These are phyloP conservation scores for Naganishia sp. DNA, from an alignment of 1,284 basidiomycete genomes.

Conservation along the genomic window DNA sequence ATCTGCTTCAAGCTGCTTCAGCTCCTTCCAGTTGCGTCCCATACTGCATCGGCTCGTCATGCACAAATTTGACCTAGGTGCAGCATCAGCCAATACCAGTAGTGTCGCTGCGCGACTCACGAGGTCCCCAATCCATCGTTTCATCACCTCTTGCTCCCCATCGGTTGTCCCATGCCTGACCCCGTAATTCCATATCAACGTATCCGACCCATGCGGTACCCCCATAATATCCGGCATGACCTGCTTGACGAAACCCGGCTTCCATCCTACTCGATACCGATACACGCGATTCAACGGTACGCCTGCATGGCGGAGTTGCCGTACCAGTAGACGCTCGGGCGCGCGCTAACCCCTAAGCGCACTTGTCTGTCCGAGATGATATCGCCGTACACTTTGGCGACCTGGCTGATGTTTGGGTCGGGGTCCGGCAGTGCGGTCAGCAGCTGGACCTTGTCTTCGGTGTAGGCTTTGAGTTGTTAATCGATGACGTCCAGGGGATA, in stretches of 20 bases:
- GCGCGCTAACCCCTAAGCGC: too few relatives aligned
- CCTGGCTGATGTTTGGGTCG: neutral
- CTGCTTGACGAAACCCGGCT: neutral
- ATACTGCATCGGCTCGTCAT: slow-evolving; percentile 7
- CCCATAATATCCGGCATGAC: neutral
- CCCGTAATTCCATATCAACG: neutral
- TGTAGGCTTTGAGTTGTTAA: neutral
- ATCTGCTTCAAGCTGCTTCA: slow-evolving; percentile 1
- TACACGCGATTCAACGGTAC: neutral
- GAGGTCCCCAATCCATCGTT: neutral
- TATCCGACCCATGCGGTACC: neutral
- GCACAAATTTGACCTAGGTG: slow-evolving; percentile 10
- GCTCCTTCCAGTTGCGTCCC: slow-evolving; percentile 5
- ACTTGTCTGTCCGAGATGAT: slow-evolving; percentile 15
- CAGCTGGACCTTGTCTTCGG: slow-evolving; percentile 2
- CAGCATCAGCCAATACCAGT: neutral
- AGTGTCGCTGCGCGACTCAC: neutral
- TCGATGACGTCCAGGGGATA: slow-evolving; percentile 5
- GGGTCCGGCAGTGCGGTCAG: slow-evolving; percentile 2
- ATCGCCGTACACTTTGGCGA: slow-evolving; percentile 11
- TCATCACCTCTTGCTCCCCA: neutral
- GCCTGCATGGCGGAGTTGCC: slow-evolving; percentile 9
- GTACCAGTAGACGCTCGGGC: slow-evolving; percentile 4
- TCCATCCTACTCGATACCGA: slow-evolving; percentile 7
- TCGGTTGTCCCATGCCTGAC: neutral